Conservation (phyloP, 1,284 basidiomycete genomes). For the Papiliotrema fonsecae region DNA sequence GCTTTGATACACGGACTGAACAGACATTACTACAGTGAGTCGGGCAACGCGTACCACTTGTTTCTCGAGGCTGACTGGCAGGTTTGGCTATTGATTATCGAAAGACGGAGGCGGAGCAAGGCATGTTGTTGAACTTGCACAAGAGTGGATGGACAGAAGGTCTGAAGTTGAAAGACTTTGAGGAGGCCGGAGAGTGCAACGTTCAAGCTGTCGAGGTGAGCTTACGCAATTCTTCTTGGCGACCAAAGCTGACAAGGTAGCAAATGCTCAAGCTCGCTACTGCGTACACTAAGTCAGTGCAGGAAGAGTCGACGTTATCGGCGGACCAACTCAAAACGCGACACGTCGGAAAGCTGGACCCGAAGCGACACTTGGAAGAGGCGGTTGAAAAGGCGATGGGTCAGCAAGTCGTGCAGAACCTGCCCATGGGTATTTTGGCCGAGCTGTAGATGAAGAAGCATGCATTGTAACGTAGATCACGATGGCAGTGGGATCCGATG, state of each 20-base stretch:
- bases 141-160: conserved; percentile 98
- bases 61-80: conserved; percentile 13
- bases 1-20: conserved; percentile 93
- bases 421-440: conserved; percentile 85
- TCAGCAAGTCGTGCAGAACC: conserved; percentile 87
- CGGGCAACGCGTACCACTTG: too few relatives aligned
- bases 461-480: conserved; percentile 1
- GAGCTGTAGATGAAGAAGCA: conserved; percentile 56
- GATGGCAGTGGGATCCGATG: background rate
- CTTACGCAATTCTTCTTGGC: conserved; percentile 3
- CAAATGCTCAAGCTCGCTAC: conserved; percentile 86
- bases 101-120: conserved; percentile 93
- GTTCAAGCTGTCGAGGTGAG: conserved; percentile 86
- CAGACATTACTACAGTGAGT: conserved; percentile 79
- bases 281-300: conserved; percentile 91
- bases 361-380: conserved; percentile 92
- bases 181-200: conserved; percentile 74
- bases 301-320: conserved; percentile 88
- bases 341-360: conserved; percentile 96
- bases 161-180: conserved; percentile 81
- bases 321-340: conserved; percentile 87
- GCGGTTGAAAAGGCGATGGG: conserved; percentile 96
- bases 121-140: conserved; percentile 97
- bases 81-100: conserved; percentile 91
- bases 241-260: conserved; percentile 49